phyloP scores from a whole-genome alignment of 495 filamentous ascomycete species.

The Rhypophila decipiens region DNA sequence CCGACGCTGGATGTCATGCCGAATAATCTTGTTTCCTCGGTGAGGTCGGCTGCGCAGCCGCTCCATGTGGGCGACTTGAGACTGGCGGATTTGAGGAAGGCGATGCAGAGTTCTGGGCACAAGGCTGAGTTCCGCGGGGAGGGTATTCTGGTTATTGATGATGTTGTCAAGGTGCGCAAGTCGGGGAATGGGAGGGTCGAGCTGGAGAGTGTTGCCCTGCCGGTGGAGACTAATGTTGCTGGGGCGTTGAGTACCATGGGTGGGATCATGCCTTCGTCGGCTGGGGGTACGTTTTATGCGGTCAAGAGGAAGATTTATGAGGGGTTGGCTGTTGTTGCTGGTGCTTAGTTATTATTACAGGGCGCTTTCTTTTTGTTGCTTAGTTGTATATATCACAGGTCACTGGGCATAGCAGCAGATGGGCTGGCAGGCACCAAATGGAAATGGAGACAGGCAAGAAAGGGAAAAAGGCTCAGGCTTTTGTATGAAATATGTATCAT shows the following conservation, averaged over 20 bases:
- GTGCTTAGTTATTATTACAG: constrained; percentile 8
- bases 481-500: too few species aligned
- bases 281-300: constrained; percentile 24
- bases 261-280: not conserved
- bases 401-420: too few species aligned
- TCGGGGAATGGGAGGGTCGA: constrained; percentile 80
- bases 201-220: constrained; percentile 68
- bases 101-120: constrained; percentile 76
- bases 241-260: not conserved
- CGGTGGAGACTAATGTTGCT: constrained; percentile 11
- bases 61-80: constrained; percentile 92
- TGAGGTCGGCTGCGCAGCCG: constrained; percentile 72
- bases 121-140: constrained; percentile 90
- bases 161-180: constrained; percentile 81
- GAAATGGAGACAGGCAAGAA: too few species aligned
- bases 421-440: too few species aligned
- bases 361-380: too few species aligned
- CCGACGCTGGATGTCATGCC: constrained; percentile 77
- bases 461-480: too few species aligned
- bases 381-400: too few species aligned
- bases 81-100: constrained; percentile 77
- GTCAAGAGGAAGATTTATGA: constrained; percentile 29
- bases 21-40: constrained; percentile 66
- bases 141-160: constrained; percentile 84
- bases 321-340: constrained; percentile 29